phyloP scores from a whole-genome alignment of 2,329 filamentous ascomycete genomes.

The Trichophyton simii region DNA sequence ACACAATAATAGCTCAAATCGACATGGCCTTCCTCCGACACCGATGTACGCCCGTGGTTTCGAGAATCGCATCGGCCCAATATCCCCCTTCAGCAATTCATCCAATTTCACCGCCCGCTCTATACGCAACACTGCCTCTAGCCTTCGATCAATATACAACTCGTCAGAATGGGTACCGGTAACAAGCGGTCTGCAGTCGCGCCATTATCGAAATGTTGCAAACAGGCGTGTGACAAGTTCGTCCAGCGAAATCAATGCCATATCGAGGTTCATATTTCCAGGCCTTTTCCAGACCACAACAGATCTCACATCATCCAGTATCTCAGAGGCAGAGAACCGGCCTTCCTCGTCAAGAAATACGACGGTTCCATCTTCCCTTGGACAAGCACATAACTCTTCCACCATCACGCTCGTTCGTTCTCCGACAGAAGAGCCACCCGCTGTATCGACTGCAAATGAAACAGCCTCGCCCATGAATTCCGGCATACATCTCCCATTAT shows the following conservation, averaged over 20 bases:
- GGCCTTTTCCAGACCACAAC: constrained; percentile 19
- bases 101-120: background rate
- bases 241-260: constrained; percentile 15
- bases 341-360: background rate
- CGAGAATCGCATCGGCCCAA: constrained; percentile 14
- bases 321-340: background rate
- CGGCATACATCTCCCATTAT: constrained; percentile 19
- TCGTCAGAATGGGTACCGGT: constrained; percentile 48
- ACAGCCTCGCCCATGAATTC: background rate
- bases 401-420: constrained; percentile 8
- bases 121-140: constrained; percentile 12
- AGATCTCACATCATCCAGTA: background rate
- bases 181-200: constrained; percentile 42
- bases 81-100: constrained; percentile 11
- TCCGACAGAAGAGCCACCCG: constrained; percentile 2
- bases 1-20: background rate
- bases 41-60: constrained; percentile 40
- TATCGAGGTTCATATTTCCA: constrained; percentile 13
- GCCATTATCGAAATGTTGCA: constrained; percentile 53
- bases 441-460: background rate
- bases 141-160: constrained; percentile 41
- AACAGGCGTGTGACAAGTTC: constrained; percentile 43
- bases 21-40: constrained; percentile 12
- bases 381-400: constrained; percentile 8
- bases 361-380: background rate